Percentiles rank a stretch among this genome's conserved stretches.
phyloP scores from a whole-genome alignment of 2,329 filamentous ascomycete genomes.

The Nigrospora sphaerica region DNA sequence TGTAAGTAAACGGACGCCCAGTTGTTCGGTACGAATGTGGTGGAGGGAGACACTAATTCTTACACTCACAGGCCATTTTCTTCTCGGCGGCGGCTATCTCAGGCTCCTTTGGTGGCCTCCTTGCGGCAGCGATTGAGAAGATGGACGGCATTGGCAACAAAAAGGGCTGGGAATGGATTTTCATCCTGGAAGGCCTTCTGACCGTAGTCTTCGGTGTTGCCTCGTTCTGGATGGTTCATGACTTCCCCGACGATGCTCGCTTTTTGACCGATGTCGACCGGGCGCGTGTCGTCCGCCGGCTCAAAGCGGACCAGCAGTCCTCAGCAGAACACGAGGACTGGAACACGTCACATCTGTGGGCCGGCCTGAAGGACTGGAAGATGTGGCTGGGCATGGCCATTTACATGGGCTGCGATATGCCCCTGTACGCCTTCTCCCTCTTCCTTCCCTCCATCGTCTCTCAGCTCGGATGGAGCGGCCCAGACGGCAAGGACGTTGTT shows the following conservation, averaged over 20 bases:
- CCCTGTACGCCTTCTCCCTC: slow-evolving; percentile 68
- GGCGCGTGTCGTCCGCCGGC: slow-evolving; percentile 61
- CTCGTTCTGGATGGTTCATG: slow-evolving; percentile 73
- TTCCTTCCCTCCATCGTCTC: slow-evolving; percentile 76
- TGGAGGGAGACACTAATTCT: no score
- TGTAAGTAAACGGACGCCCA: slow-evolving; percentile 17
- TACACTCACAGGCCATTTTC: slow-evolving; percentile 52
- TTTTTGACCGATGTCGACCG: slow-evolving; percentile 69
- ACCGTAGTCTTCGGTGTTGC: slow-evolving; percentile 62
- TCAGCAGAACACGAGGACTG: slow-evolving; percentile 72
- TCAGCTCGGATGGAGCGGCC: slow-evolving; percentile 33
- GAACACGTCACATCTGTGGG: slow-evolving; percentile 64
- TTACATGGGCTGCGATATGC: slow-evolving; percentile 69
- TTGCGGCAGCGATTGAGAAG: slow-evolving; percentile 63
- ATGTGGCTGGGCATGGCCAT: slow-evolving; percentile 69
- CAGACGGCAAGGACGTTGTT: slow-evolving; percentile 31
- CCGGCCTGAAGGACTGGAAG: slow-evolving; percentile 75
- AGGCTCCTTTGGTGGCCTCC: slow-evolving; percentile 69
- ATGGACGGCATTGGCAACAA: slow-evolving; percentile 58
- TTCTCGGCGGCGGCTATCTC: slow-evolving; percentile 77
- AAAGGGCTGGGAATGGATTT: slow-evolving; percentile 58
- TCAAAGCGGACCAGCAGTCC: slow-evolving; percentile 64
- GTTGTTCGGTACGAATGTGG: background rate
- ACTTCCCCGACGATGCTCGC: slow-evolving; percentile 70
- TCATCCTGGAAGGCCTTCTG: slow-evolving; percentile 62